These are phyloP conservation scores for Taphrina deformans DNA, from an alignment of 1,139 yeast genomes.

Conservation along the genomic window DNA sequence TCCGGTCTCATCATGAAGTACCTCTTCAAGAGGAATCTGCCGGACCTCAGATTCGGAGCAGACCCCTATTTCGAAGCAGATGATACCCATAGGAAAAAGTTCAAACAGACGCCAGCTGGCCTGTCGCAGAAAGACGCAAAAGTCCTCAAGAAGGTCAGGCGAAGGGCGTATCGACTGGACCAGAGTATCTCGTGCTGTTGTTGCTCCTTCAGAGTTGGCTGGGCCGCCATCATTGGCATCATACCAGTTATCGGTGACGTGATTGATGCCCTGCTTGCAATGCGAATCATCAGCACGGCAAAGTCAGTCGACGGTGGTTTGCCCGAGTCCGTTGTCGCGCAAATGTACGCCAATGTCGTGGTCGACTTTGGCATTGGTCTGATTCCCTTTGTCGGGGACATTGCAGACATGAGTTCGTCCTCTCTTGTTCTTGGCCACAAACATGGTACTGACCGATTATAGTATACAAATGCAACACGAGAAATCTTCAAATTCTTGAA, in stretches of 20 bases:
- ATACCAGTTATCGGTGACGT: slow-evolving; percentile 66
- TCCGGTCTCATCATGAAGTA: slow-evolving; percentile 25
- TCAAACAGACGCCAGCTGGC: slow-evolving; percentile 34
- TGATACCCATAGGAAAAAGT: slow-evolving; percentile 27
- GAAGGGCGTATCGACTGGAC: slow-evolving; percentile 33
- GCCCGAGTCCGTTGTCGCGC: slow-evolving; percentile 52
- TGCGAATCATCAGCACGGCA: slow-evolving; percentile 55
- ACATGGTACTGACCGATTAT: slow-evolving; percentile 48
- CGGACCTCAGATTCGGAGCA: slow-evolving; percentile 19
- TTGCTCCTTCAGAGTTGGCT: slow-evolving; percentile 46
- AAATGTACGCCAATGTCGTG: slow-evolving; percentile 64
- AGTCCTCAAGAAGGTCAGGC: slow-evolving; percentile 35
- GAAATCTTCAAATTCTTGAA: slow-evolving; percentile 68
- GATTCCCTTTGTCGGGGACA: slow-evolving; percentile 70
- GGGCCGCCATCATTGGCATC: slow-evolving; percentile 74
- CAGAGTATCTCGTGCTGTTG: slow-evolving; percentile 27
- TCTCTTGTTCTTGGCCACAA: background rate
- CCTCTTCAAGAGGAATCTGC: slow-evolving; percentile 31
- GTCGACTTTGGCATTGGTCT: slow-evolving; percentile 70
- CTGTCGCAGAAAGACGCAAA: slow-evolving; percentile 35
- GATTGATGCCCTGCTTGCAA: slow-evolving; percentile 55
- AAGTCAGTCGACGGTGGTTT: slow-evolving; percentile 52
- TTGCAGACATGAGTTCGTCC: slow-evolving; percentile 45
- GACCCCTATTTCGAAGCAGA: slow-evolving; percentile 32
- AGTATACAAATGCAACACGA: slow-evolving; percentile 69